A percentile compares a stretch with the other conserved stretches of the same genome.
Conservation (phyloP, 306 rosid species). For the Echinosophora koreensis region DNA sequence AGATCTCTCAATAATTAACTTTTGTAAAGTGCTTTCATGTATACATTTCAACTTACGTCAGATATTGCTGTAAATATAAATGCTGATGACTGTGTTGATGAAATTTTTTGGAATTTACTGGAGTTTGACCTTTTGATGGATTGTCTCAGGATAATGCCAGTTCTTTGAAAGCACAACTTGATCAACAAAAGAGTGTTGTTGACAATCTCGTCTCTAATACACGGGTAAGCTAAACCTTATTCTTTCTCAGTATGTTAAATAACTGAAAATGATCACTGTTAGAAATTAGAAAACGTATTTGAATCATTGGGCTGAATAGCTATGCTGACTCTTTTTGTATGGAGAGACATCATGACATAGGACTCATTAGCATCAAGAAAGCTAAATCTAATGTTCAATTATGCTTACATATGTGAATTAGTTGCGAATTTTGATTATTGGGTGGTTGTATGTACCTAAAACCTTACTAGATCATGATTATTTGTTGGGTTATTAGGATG, state of each 20-base stretch:
- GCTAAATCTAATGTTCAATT: slow-evolving; percentile 3
- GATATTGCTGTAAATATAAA: slow-evolving; percentile 23
- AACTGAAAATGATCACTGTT: slow-evolving; percentile 4
- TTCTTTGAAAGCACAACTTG: slow-evolving; percentile 90
- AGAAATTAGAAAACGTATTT: slow-evolving; percentile 21
- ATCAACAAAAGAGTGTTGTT: slow-evolving; percentile 94
- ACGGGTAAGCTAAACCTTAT: slow-evolving; percentile 62
- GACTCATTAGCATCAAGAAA: slow-evolving; percentile 3
- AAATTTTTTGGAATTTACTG: slow-evolving; percentile 16
- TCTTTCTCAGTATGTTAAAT: slow-evolving; percentile 18
- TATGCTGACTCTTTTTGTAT: slow-evolving; percentile 22
- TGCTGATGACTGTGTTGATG: slow-evolving; percentile 34
- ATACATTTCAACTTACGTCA: slow-evolving; percentile 18
- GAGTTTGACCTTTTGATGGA: slow-evolving; percentile 35
- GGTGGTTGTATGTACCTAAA: neutral
- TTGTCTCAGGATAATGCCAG: slow-evolving; percentile 90
- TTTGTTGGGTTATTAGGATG: slow-evolving; percentile 16
- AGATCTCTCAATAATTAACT: slow-evolving; percentile 28
- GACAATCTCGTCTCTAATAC: slow-evolving; percentile 95
- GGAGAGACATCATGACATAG: slow-evolving; percentile 20
- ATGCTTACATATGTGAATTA: slow-evolving; percentile 28
- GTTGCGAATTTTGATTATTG: slow-evolving; percentile 8
- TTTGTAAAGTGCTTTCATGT: slow-evolving; percentile 25
- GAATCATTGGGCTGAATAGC: slow-evolving; percentile 19
- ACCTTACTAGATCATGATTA: slow-evolving; percentile 29